These are phyloP conservation scores for Eragrostis curvula DNA, from an alignment of 176 grass and related monocot genomes.

Conservation along the genomic window DNA sequence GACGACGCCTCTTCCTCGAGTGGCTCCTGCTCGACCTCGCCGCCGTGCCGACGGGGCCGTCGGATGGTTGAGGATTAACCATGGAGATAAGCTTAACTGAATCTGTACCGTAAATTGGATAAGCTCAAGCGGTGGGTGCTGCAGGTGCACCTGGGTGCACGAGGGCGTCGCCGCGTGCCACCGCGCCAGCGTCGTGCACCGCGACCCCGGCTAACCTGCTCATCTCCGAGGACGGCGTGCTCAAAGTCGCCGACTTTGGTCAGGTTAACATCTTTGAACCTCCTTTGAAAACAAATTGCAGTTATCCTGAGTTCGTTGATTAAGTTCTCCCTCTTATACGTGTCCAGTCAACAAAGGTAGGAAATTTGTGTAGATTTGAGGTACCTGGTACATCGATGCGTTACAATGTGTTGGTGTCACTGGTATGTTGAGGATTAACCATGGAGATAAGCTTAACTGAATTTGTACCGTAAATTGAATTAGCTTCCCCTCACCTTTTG, in stretches of 20 bases:
- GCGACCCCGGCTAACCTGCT: slow-evolving; percentile 91
- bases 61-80: too few relatives aligned
- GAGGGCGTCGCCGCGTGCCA: slow-evolving; percentile 78
- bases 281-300: not conserved
- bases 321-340: not conserved
- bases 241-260: slow-evolving; percentile 93
- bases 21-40: slow-evolving; percentile 72
- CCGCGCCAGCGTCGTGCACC: slow-evolving; percentile 67
- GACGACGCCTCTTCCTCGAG: slow-evolving; percentile 88
- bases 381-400: not conserved
- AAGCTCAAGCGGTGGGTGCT: slow-evolving; percentile 89
- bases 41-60: slow-evolving; percentile 30
- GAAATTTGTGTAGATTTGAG: slow-evolving; percentile 7
- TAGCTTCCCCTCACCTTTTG: not conserved
- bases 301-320: not conserved
- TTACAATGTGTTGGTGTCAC: not conserved
- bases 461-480: not conserved
- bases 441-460: slow-evolving; percentile 11
- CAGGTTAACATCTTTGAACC: slow-evolving; percentile 60
- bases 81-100: too few relatives aligned
- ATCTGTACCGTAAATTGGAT: too few relatives aligned
- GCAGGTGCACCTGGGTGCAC: slow-evolving; percentile 51
- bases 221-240: slow-evolving; percentile 68
- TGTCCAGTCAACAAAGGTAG: not conserved
- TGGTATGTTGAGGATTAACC: slow-evolving; percentile 13